Percentiles rank a stretch among this genome's conserved stretches.
Evolutionary conservation across 768 basidiomycete genomes (phyloP).

Genomic region (Lentinula aciculospora): DNA sequence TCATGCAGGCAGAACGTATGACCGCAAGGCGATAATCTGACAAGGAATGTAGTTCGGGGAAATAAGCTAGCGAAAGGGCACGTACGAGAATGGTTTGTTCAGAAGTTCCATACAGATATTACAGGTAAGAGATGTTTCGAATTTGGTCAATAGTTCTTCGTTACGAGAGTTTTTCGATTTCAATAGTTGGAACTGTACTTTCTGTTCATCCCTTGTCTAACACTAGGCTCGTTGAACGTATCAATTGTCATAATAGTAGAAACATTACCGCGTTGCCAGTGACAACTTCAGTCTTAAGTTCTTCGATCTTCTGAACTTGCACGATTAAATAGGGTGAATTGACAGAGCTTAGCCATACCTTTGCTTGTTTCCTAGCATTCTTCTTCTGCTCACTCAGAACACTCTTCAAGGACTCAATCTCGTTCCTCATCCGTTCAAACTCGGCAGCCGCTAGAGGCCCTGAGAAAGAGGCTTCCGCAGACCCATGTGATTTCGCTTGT

Average conservation of each 20-base stretch:
- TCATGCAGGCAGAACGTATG: constrained; percentile 72
- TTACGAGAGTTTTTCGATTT: constrained; percentile 43
- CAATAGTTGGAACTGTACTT: constrained; percentile 35
- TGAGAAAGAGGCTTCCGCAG: constrained; percentile 8
- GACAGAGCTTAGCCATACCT: constrained; percentile 30
- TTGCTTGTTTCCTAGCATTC: constrained; percentile 45
- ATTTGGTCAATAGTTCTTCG: constrained; percentile 33
- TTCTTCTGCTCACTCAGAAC: constrained; percentile 43
- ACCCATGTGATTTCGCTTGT: constrained; percentile 5
- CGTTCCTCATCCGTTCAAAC: constrained; percentile 48
- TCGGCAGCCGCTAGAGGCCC: constrained; percentile 41
- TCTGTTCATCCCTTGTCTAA: constrained; percentile 41
- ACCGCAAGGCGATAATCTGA: constrained; percentile 68
- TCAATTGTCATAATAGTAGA: background rate
- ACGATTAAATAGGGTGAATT: constrained; percentile 5
- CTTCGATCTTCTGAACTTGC: constrained; percentile 42
- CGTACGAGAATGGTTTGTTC: constrained; percentile 61
- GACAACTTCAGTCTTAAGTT: constrained; percentile 38
- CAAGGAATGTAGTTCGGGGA: background rate
- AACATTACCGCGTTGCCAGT: constrained; percentile 29
- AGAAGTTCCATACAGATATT: constrained; percentile 76
- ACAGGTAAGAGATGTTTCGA: constrained; percentile 56
- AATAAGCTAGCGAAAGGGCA: constrained; percentile 10
- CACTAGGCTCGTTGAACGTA: background rate
- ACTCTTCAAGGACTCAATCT: constrained; percentile 52